These are phyloP conservation scores for Megacollybia marginata DNA, from an alignment of 768 basidiomycete genomes.

Conservation along the genomic window DNA sequence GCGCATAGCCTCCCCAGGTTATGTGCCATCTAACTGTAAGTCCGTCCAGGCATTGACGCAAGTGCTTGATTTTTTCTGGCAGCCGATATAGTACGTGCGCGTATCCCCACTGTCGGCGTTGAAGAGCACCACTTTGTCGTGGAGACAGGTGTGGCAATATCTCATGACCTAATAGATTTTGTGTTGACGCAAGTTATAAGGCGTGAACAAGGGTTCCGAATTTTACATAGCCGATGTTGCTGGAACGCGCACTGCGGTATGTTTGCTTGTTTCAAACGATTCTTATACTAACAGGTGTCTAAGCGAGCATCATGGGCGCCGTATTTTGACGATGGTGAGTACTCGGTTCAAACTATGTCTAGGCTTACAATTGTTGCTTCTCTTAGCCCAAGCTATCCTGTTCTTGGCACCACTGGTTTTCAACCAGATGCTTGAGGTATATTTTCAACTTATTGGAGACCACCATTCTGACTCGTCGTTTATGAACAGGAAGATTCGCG, in stretches of 20 bases:
- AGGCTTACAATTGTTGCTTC: not conserved
- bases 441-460: constrained; percentile 42
- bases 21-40: constrained; percentile 60
- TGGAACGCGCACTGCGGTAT: constrained; percentile 47
- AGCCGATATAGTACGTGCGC: constrained; percentile 68
- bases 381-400: constrained; percentile 75
- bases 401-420: constrained; percentile 78
- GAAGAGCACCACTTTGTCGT: constrained; percentile 62
- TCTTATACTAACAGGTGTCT: not conserved
- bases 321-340: constrained; percentile 64
- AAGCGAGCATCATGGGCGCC: constrained; percentile 66
- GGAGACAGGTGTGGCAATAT: constrained; percentile 37
- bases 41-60: constrained; percentile 2
- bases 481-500: constrained; percentile 38
- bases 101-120: constrained; percentile 66
- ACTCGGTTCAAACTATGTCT: not conserved
- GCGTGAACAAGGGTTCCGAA: constrained; percentile 36
- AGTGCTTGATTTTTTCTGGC: not conserved
- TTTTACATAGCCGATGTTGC: constrained; percentile 69
- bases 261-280: constrained; percentile 2
- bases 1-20: constrained; percentile 47
- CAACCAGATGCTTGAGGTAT: constrained; percentile 67
- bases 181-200: not conserved
- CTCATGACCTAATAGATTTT: not conserved
- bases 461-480: too few relatives aligned